phyloP scores from a whole-genome alignment of 805 yeast species.

The Debaryomyces hansenii region DNA sequence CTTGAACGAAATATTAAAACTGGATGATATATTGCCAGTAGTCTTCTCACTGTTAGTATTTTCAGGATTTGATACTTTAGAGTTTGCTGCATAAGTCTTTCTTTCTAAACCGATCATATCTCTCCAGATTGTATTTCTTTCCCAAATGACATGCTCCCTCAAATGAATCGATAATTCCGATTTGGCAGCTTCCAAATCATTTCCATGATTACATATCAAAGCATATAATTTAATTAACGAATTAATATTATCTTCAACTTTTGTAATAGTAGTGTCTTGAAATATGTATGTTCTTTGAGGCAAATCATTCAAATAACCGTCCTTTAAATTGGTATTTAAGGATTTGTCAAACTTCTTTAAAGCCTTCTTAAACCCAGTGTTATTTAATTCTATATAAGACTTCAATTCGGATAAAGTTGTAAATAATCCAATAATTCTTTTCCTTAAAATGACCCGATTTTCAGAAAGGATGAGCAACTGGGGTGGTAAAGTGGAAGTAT shows the following conservation, averaged over 20 bases:
- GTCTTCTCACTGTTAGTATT: slow-evolving; percentile 13
- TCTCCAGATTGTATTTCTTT: slow-evolving; percentile 56
- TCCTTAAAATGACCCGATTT: slow-evolving; percentile 48
- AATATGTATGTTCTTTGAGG: slow-evolving; percentile 43
- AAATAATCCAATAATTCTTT: slow-evolving; percentile 44
- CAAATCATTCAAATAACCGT: slow-evolving; percentile 45
- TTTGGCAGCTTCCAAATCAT: slow-evolving; percentile 45
- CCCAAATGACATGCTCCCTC: slow-evolving; percentile 57
- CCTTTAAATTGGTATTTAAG: slow-evolving; percentile 43
- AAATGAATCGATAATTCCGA: slow-evolving; percentile 57
- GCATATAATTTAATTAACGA: slow-evolving; percentile 35
- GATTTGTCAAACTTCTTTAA: slow-evolving; percentile 55
- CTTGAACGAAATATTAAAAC: slow-evolving; percentile 25
- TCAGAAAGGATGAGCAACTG: slow-evolving; percentile 44
- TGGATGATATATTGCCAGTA: slow-evolving; percentile 3
- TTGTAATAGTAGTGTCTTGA: slow-evolving; percentile 27
- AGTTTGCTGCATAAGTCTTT: slow-evolving; percentile 71
- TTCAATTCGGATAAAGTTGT: slow-evolving; percentile 50
- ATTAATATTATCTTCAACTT: slow-evolving; percentile 32
- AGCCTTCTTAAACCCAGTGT: slow-evolving; percentile 54
- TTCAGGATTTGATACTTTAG: slow-evolving; percentile 17
- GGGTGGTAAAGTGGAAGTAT: slow-evolving; percentile 27
- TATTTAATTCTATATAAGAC: slow-evolving; percentile 51
- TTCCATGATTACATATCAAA: slow-evolving; percentile 39
- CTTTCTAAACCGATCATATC: slow-evolving; percentile 68